Evolutionary conservation across 306 rosid genomes (phyloP).

Genomic region (Lagenaria siceraria): DNA sequence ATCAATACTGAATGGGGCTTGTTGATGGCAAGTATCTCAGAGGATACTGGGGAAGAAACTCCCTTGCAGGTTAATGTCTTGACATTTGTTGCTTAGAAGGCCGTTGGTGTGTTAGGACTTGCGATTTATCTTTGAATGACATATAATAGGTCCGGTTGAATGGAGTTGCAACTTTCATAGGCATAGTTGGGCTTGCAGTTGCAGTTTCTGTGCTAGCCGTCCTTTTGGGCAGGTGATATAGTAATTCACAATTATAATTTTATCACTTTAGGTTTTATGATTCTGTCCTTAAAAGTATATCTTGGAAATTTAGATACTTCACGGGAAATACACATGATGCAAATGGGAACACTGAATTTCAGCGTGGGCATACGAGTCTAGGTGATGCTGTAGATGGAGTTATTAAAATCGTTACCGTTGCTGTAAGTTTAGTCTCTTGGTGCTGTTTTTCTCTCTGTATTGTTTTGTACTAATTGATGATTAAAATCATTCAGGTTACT

Average conservation of each 20-base stretch:
- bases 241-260: background rate
- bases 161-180: conserved; percentile 95
- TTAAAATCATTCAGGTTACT: conserved; percentile 65
- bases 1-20: conserved; percentile 99
- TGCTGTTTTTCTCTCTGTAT: background rate
- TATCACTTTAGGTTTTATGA: background rate
- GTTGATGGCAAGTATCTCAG: conserved; percentile 98
- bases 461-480: conserved; percentile 11
- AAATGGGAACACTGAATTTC: conserved; percentile 36
- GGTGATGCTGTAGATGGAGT: conserved; percentile 47
- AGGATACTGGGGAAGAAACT: conserved; percentile 96
- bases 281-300: conserved; percentile 9
- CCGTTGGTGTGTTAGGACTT: background rate
- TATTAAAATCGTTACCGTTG: conserved; percentile 78
- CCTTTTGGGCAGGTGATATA: conserved; percentile 66
- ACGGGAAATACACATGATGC: conserved; percentile 43
- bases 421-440: conserved; percentile 49
- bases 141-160: conserved; percentile 82
- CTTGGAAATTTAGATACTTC: conserved; percentile 54
- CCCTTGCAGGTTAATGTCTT: conserved; percentile 68
- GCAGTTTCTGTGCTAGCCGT: conserved; percentile 68
- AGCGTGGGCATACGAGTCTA: conserved; percentile 37
- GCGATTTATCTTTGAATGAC: conserved; percentile 14
- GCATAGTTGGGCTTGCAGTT: conserved; percentile 85
- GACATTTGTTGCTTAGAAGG: conserved; percentile 12